Evolutionary conservation across 768 basidiomycete species (phyloP).

Genomic region (Lactarius sanguifluus): DNA sequence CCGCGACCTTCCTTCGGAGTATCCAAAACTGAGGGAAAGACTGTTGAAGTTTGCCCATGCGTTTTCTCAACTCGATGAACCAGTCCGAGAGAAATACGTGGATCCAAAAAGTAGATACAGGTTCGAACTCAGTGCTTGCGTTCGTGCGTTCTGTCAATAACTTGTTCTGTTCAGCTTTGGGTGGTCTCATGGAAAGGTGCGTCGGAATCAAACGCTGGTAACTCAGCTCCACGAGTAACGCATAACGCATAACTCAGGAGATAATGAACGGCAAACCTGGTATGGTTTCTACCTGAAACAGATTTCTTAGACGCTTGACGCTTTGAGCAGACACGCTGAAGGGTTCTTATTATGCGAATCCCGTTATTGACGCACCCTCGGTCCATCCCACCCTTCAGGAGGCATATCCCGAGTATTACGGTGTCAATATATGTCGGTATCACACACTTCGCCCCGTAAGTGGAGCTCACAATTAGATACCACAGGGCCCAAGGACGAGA

Average conservation of each 20-base stretch:
- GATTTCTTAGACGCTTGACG: not conserved
- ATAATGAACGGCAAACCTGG: slow-evolving; percentile 95
- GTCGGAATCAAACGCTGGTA: slow-evolving; percentile 8
- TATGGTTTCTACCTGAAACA: slow-evolving; percentile 30
- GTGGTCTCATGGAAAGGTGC: slow-evolving; percentile 95
- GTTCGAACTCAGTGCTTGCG: slow-evolving; percentile 38
- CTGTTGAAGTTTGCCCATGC: slow-evolving; percentile 73
- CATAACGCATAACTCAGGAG: slow-evolving; percentile 50
- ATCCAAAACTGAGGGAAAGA: slow-evolving; percentile 59
- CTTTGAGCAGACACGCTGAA: slow-evolving; percentile 67
- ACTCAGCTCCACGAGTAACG: slow-evolving; percentile 5
- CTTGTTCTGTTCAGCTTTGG: slow-evolving; percentile 60
- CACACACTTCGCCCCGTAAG: slow-evolving; percentile 4
- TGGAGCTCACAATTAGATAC: not conserved
- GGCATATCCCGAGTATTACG: slow-evolving; percentile 81
- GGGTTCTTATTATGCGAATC: slow-evolving; percentile 94
- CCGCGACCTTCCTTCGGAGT: slow-evolving; percentile 73
- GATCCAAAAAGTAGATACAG: slow-evolving; percentile 75
- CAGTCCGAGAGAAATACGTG: slow-evolving; percentile 67
- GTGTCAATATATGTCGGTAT: slow-evolving; percentile 77
- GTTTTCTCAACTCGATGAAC: slow-evolving; percentile 72
- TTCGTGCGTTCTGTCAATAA: not conserved
- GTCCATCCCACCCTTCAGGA: slow-evolving; percentile 55
- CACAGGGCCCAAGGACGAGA: slow-evolving; percentile 61
- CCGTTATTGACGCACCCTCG: slow-evolving; percentile 62